These are phyloP conservation scores for Periconia sp. DNA, from an alignment of 2,329 filamentous ascomycete genomes.

Conservation along the genomic window DNA sequence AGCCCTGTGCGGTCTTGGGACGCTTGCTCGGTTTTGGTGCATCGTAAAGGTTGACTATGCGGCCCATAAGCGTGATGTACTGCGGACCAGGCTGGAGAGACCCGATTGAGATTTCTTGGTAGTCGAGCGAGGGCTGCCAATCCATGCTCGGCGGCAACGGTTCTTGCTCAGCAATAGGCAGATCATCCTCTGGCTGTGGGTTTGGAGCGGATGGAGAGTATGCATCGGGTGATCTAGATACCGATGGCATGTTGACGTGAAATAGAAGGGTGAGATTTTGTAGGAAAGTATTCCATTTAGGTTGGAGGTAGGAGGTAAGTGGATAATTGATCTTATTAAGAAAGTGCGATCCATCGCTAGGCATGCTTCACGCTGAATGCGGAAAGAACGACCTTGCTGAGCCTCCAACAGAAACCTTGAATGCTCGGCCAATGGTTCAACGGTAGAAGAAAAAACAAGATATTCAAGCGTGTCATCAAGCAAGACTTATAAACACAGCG, in stretches of 20 bases:
- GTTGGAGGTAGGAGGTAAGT: background rate
- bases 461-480: too few relatives aligned
- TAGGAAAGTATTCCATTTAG: background rate
- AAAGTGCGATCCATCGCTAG: background rate
- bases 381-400: background rate
- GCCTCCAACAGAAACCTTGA: background rate
- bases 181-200: conserved; percentile 52
- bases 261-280: background rate
- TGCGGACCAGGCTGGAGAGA: conserved; percentile 53
- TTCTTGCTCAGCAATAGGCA: conserved; percentile 53
- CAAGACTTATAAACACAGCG: too few relatives aligned
- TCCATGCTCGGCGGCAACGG: conserved; percentile 7
- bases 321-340: background rate
- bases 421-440: background rate
- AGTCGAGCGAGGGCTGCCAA: conserved; percentile 50
- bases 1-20: conserved; percentile 52
- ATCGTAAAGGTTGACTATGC: conserved; percentile 59
- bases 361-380: background rate
- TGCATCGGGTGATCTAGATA: conserved; percentile 21
- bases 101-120: conserved; percentile 52
- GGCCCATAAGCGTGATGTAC: conserved; percentile 56
- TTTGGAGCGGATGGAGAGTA: conserved; percentile 18
- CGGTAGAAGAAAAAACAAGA: background rate
- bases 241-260: conserved; percentile 33
- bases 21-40: conserved; percentile 46